Evolutionary conservation across 139 green algal species (phyloP).

Genomic region (Pleodorina starrii): DNA sequence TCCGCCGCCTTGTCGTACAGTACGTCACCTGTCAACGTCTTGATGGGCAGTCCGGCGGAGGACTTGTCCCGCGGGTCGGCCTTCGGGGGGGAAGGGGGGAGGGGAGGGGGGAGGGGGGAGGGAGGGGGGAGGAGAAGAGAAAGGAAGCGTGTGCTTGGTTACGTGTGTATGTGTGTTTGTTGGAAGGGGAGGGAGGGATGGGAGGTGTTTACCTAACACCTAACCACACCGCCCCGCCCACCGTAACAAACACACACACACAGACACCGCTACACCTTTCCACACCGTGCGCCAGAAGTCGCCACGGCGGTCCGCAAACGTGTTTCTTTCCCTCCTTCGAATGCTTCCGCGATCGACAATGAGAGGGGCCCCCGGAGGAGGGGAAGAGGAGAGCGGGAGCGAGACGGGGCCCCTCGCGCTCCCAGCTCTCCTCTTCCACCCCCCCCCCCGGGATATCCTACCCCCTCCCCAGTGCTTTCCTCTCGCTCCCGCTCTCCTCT

Average conservation of each 20-base stretch:
- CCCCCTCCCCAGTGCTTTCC: not conserved
- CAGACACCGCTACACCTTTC: too few relatives aligned
- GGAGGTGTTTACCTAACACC: too few relatives aligned
- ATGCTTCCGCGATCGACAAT: not conserved
- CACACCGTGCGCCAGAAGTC: too few relatives aligned
- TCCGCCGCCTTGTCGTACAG: conserved; percentile 55
- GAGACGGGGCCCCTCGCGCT: not conserved
- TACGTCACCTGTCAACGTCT: conserved; percentile 67
- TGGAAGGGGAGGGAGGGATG: too few relatives aligned
- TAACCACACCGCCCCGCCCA: too few relatives aligned
- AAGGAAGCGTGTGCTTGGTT: too few relatives aligned
- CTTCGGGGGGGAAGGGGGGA: not conserved
- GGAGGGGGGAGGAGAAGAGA: too few relatives aligned
- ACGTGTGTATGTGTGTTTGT: too few relatives aligned
- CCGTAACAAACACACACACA: too few relatives aligned
- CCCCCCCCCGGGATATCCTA: not conserved
- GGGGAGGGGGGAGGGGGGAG: not conserved
- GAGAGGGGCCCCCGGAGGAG: too few relatives aligned
- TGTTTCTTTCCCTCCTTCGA: too few relatives aligned
- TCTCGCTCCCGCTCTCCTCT: not conserved
- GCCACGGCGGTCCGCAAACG: too few relatives aligned
- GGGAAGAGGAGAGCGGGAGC: not conserved
- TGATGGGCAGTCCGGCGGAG: conserved; percentile 66
- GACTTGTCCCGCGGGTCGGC: conserved; percentile 2
- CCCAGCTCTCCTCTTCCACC: not conserved